Conservation (phyloP, 2,329 filamentous ascomycete species). For the Pestalotiopsis sp. region DNA sequence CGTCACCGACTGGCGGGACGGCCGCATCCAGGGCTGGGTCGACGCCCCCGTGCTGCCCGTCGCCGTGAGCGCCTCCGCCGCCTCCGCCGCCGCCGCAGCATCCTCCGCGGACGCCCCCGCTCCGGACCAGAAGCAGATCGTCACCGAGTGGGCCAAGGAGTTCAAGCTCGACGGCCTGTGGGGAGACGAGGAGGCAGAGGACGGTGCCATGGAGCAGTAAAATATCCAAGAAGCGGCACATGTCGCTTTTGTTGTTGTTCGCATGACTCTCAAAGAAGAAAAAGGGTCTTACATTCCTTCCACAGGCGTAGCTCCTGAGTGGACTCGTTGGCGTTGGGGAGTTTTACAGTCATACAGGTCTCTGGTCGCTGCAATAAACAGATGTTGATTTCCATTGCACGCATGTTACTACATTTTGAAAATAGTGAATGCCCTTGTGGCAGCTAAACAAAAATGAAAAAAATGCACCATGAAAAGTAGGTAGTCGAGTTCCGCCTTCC, state of each 20-base stretch:
- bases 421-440: background rate
- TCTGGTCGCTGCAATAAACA: background rate
- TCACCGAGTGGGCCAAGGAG: slow-evolving; percentile 86
- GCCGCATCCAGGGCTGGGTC: slow-evolving; percentile 90
- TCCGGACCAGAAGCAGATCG: slow-evolving; percentile 67
- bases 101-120: slow-evolving; percentile 34
- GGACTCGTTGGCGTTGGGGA: slow-evolving; percentile 5
- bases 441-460: too few relatives aligned
- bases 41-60: slow-evolving; percentile 72
- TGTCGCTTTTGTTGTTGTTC: background rate
- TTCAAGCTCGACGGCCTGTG: slow-evolving; percentile 94
- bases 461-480: too few relatives aligned
- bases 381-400: background rate
- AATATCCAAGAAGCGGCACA: background rate
- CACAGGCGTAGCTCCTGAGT: background rate
- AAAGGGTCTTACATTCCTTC: background rate
- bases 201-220: slow-evolving; percentile 56
- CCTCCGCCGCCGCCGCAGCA: slow-evolving; percentile 25
- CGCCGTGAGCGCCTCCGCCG: slow-evolving; percentile 32
- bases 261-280: background rate
- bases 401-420: background rate
- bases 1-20: slow-evolving; percentile 95
- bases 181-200: slow-evolving; percentile 61
- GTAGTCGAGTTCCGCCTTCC: too few relatives aligned
- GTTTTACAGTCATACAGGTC: background rate